Base-by-base conservation (phyloP, 1,284 basidiomycete genomes). In the Fistulinella cinereoalba region DNA sequence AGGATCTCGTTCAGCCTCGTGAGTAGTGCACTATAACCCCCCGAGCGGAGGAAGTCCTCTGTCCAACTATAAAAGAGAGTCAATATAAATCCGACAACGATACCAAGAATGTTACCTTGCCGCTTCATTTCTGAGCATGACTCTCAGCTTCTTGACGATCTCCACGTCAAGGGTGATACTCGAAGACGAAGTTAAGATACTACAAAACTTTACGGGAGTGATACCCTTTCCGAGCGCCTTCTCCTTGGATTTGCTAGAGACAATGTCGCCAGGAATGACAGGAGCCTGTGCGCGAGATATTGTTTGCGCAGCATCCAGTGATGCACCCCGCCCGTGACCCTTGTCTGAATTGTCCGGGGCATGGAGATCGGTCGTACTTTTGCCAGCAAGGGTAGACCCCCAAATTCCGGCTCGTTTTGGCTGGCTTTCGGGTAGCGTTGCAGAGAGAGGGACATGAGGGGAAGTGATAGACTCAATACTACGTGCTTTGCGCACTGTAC, bases 1-100 rank as follows among this genome's bases (percentile, higher is more conserved):
- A 99, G 74, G 10, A 99, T 76, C 66, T 99, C 96, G 51, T 93
- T 89, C n/a, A 99, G 70, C 38, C 93, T 77, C 1, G 83, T 85
- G 21, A 97, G 67, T 31, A 99, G 71, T 1, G 87, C 85, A 5
- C 79, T 76, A 60, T 98, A 99, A 1, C 97, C 96, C 6, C 92
- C 92, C 10, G 80, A 66, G 41, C 78, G 77, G 34, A 97, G 63
- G 63, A 98, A 99, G n/a, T 86, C 81, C 52, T 87, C 77, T n/a
- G 97, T 85, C 96, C 97, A 99, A 38, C 84, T 88, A 52, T 29
- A 56, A 49, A 33, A 56, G 49, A 34, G 31, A 44, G 48, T 46
- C 47, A 53, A 44, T 52, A 54, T 24, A 44, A 38, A 33, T 38
- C 32, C 40, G 18, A 18, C 13, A 41, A 33, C 31, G 22, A 23